phyloP scores from a whole-genome alignment of 1,284 basidiomycete genomes.

The Calocybe gambosa region DNA sequence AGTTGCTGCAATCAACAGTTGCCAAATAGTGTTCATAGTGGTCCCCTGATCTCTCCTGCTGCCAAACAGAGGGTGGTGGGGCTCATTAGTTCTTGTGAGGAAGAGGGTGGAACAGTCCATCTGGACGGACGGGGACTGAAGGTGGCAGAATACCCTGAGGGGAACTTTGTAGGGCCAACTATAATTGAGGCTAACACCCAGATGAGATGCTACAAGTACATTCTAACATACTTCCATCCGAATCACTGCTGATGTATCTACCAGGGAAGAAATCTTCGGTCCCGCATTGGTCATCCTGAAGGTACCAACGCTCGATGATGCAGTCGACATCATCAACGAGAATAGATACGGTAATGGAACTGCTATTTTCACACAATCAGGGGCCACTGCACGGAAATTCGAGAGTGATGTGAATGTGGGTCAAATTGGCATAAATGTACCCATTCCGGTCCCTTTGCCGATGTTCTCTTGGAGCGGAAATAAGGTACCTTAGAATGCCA shows the following conservation, averaged over 20 bases:
- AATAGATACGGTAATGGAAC: constrained; percentile 93
- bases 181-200: constrained; percentile 77
- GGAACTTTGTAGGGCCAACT: constrained; percentile 96
- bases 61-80: constrained; percentile 77
- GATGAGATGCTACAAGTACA: constrained; percentile 86
- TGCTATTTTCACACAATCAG: constrained; percentile 96
- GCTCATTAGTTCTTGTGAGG: constrained; percentile 76
- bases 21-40: constrained; percentile 41
- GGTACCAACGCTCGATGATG: constrained; percentile 87
- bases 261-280: constrained; percentile 92
- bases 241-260: constrained; percentile 7
- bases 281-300: constrained; percentile 81
- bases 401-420: constrained; percentile 88
- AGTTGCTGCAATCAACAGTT: background rate
- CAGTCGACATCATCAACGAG: constrained; percentile 82
- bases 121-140: constrained; percentile 78
- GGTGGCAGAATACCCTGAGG: constrained; percentile 77
- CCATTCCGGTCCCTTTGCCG: constrained; percentile 79
- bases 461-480: constrained; percentile 95
- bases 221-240: background rate
- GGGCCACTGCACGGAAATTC: constrained; percentile 93
- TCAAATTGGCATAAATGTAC: constrained; percentile 91
- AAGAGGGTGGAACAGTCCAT: constrained; percentile 83
- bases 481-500: constrained; percentile 44
- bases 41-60: constrained; percentile 88